Percentiles rank a stretch among this genome's conserved stretches.
phyloP scores from a whole-genome alignment of 1,284 basidiomycete genomes.

The Termitomyces sp. region DNA sequence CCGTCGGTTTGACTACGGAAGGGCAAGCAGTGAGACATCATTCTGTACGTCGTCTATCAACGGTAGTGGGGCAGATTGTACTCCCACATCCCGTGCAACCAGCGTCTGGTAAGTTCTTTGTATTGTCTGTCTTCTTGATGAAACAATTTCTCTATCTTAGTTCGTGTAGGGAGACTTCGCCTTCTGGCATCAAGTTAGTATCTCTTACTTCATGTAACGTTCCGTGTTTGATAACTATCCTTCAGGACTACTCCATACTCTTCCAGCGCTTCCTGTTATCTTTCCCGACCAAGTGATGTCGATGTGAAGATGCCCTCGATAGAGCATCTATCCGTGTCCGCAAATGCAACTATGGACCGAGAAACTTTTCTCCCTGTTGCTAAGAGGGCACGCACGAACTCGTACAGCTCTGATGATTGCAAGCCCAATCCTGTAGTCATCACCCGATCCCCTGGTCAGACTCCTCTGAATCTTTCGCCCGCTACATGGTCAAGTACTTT shows the following conservation, averaged over 20 bases:
- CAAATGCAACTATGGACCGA: not conserved
- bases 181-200: conserved; percentile 1
- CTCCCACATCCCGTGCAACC: conserved; percentile 1
- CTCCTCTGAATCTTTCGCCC: not conserved
- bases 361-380: not conserved
- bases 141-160: not conserved
- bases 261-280: not conserved
- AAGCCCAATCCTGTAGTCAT: not conserved
- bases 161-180: not conserved
- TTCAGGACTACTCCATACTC: not conserved
- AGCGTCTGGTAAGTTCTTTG: conserved; percentile 6
- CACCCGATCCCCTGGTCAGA: not conserved
- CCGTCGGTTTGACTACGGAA: not conserved
- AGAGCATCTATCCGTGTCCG: not conserved
- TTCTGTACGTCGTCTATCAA: conserved; percentile 8
- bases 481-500: not conserved
- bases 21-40: not conserved
- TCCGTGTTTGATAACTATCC: not conserved
- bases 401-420: not conserved
- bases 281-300: not conserved
- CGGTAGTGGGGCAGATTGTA: conserved; percentile 2
- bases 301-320: not conserved
- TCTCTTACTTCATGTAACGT: not conserved
- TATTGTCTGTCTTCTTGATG: not conserved
- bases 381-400: conserved; percentile 5